Evolutionary conservation across 768 basidiomycete genomes (phyloP), one percentile per base, ranked within the genome.

Genomic region (Tricholoma bakamatsutake): DNA sequence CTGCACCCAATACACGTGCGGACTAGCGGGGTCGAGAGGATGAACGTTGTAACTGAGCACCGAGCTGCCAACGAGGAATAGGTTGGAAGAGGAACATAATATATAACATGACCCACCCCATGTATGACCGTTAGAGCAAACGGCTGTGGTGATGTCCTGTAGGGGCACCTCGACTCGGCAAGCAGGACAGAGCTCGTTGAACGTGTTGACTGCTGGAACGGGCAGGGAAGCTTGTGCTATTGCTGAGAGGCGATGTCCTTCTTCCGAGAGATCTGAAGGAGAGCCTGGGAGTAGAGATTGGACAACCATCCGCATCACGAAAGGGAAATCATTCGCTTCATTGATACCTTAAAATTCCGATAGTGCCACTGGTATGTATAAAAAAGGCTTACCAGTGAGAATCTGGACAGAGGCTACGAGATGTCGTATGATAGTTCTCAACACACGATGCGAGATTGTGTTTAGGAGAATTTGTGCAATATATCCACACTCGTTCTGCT

Each of bases 1-100:
- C 80, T 80, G 65, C 91, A 93, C 49, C 88, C 87, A 28, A 90
- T 73, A 67, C 91, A 93, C 15, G 90, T 91, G 55, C 88, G 80
- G 34, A 90, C 86, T 69, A 76, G 76, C 12, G 88, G 79, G 49
- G 88, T 91, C n/a, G 88, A 79, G 30, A 93, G 76, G 54, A 93
- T 81, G 67, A 89, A 86, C 21, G 87, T 86, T 37, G 90, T 93
- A 49, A 90, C 76, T 10, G 88, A 88, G 66, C 91, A 93, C 30
- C 90, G 84, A 50, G 77, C 90, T 92, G 62, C 33, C 43, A 39
- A 57, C 28, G 30, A 46, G 31, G 28, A 45, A 66, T 43, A 61
- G 59, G 66, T 15, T 59, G 54, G 42, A 35, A 50, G 30, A 28
- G 12, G 51, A 49, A 28, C 9, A 33, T 10, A 39, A 31, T 7